Base-by-base conservation (phyloP, 352 stramenopile genomes). In the Globisporangium splendens region DNA sequence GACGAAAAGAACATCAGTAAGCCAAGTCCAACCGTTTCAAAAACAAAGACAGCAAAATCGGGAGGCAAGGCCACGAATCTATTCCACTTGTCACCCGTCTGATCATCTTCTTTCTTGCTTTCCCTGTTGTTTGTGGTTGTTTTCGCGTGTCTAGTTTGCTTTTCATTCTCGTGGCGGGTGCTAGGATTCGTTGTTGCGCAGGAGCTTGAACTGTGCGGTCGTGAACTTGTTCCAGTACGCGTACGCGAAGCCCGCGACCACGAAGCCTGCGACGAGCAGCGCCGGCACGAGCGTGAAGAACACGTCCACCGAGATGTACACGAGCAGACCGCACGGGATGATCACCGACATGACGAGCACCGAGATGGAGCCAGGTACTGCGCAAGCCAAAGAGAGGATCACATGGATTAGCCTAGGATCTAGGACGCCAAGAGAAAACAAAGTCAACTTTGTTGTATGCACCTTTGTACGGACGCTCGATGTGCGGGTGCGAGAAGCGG, bases 301-400 rank as follows among this genome's bases (percentile, higher is more conserved):
- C 15, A 82, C 70, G 50, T 82, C 70, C 8, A 79, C 60, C 14
- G 62, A 68, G 28, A 82, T 82, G 54, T 82, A 82, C 39, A 75
- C 46, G 14, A 82, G 68, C 62, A 82, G 56, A 7, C 33, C 67
- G 8, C 57, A 63, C 18, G 72, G 70, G 47, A 82, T 54, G 20
- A 77, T 49, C 22, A 82, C 51, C 41, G 50, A 59, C 43, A 68
- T 53, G 18, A 69, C 66, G 6, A 79, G 65, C 47, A 65, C 31
- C 10, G 39, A 52, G 11, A 72, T 66, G 21, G 63, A 68, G 22
- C 72, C 70, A 3, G 72, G 72, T 24, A 82, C 72, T 77, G 18
- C n/a, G 22, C 28, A 20, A 54, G 44, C 28, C 20, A 43, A 1
- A 12, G 33, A 12, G 33, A 51, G 15, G 15, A 5, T 31, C 24